A percentile compares a stretch with the other conserved stretches of the same genome.
Evolutionary conservation across 169 alveolate species (phyloP).

Genomic region (Eimeria maxima): DNA sequence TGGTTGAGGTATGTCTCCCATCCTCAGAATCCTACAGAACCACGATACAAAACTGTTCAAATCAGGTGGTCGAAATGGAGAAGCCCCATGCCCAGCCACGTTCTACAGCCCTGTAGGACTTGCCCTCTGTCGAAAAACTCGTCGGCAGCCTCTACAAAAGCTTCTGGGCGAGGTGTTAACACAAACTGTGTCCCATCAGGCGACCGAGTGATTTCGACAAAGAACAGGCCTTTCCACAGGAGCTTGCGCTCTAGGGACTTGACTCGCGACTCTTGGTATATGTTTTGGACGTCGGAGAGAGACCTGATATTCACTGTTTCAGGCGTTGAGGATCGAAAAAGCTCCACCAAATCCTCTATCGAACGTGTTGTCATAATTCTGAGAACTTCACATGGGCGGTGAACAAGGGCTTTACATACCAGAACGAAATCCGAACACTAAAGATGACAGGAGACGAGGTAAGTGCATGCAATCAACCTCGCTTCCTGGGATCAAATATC

Average conservation of each 20-base stretch:
- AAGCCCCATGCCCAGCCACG: not conserved
- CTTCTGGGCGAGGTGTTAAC: constrained; percentile 92
- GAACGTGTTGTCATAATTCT: constrained; percentile 60
- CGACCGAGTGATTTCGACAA: constrained; percentile 88
- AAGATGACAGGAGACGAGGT: not conserved
- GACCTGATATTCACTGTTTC: constrained; percentile 49
- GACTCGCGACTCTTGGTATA: constrained; percentile 49
- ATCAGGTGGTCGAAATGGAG: not conserved
- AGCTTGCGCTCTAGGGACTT: constrained; percentile 53
- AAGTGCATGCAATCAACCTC: not conserved
- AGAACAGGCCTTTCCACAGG: constrained; percentile 81
- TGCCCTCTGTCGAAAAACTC: constrained; percentile 92
- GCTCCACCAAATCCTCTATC: constrained; percentile 54
- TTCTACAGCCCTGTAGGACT: not conserved
- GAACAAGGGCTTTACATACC: not conserved
- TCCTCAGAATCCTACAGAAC: constrained; percentile 88
- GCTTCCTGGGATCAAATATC: not conserved
- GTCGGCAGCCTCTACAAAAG: constrained; percentile 90
- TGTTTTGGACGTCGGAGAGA: constrained; percentile 46
- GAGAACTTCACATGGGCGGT: constrained; percentile 30
- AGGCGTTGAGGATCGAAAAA: constrained; percentile 61
- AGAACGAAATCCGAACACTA: not conserved
- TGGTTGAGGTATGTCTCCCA: constrained; percentile 93
- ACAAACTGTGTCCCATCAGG: constrained; percentile 90
- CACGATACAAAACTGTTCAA: not conserved